These are phyloP conservation scores for Striga asiatica DNA, from an alignment of 257 asterid species.

Conservation along the genomic window DNA sequence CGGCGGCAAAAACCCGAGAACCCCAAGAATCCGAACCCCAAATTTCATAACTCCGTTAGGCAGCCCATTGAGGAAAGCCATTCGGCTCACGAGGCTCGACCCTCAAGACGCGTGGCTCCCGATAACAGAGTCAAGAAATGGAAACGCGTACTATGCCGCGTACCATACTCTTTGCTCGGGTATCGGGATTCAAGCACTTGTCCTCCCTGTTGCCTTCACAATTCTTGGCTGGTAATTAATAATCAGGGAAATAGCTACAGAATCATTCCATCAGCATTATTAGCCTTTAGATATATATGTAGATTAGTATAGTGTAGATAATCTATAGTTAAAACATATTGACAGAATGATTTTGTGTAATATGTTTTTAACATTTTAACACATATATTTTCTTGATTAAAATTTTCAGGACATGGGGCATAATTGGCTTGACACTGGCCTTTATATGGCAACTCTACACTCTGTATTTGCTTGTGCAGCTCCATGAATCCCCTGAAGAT, in stretches of 20 bases:
- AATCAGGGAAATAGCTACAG: no score
- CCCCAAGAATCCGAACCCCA: conserved; percentile 49
- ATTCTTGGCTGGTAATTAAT: conserved; percentile 96
- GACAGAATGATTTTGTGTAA: no score
- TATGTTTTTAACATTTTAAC: no score
- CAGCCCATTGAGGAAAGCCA: conserved; percentile 67
- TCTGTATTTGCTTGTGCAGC: conserved; percentile 57
- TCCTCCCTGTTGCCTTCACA: conserved; percentile 86
- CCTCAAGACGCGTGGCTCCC: conserved; percentile 94
- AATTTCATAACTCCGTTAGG: conserved; percentile 69
- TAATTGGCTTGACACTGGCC: conserved; percentile 48
- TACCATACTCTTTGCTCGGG: conserved; percentile 87
- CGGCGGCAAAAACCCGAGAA: conserved; percentile 26
- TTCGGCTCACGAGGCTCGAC: conserved; percentile 61
- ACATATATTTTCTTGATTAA: no score
- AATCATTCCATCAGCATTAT: no score
- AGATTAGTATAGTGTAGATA: no score
- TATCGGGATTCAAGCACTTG: conserved; percentile 83
- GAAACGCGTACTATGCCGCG: conserved; percentile 76
- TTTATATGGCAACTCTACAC: conserved; percentile 92
- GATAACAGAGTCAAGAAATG: conserved; percentile 75
- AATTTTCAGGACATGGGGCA: conserved; percentile 64
- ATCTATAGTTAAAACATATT: no score
- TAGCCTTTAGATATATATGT: no score
- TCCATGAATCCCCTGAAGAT: conserved; percentile 63